Base-by-base conservation (phyloP, 2,329 filamentous ascomycete species). In the Sclerotinia sclerotiorum region DNA sequence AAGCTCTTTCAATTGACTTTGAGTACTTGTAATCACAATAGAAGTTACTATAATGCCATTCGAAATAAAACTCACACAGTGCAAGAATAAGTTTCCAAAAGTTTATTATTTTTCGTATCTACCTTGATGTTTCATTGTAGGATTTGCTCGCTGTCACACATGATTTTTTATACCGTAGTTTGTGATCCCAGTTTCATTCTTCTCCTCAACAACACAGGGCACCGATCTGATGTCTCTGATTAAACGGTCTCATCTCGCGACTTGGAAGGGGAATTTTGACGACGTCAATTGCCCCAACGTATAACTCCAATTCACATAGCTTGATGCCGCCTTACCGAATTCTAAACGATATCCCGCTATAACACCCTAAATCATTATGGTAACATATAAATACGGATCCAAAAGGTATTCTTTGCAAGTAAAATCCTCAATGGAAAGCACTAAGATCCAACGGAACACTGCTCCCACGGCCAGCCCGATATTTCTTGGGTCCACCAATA, bases 381-480 rank as follows among this genome's bases (percentile, higher is more conserved):
- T 68, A 57, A 63, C 42, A 68, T 10, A 57, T 49, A 52, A 42
- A 49, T 57, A 58, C 54, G 13, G 42, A 67, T 49, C 46, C 39
- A 65, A 65, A 62, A 46, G 39, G 42, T 54, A 54, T n/a, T 29
- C 32, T 42, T 32, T n/a, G 21, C 11, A 62, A 49, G 65, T 44
- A 44, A 51, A 42, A 46, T 49, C n/a, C 60, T 73, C 69, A 77
- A 56, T 74, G 67, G 52, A 76, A 78, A 61, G 84, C 82, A 72
- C 83, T 87, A 77, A 99, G 80, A 82, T 98, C 92, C 74, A 98
- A 82, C 42, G 95, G 95, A 73, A 98, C 94, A 82, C 92, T 97
- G 81, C 93, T 97, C 44, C 93, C 94, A 77, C 94, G 87, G 11
- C 95, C 95, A 48, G 95, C 95, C 71, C 94, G 85, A 79, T 98